Evolutionary conservation across 1,284 basidiomycete genomes (phyloP), one percentile per base, ranked within the genome.

Genomic region (Tylopilus sp.): DNA sequence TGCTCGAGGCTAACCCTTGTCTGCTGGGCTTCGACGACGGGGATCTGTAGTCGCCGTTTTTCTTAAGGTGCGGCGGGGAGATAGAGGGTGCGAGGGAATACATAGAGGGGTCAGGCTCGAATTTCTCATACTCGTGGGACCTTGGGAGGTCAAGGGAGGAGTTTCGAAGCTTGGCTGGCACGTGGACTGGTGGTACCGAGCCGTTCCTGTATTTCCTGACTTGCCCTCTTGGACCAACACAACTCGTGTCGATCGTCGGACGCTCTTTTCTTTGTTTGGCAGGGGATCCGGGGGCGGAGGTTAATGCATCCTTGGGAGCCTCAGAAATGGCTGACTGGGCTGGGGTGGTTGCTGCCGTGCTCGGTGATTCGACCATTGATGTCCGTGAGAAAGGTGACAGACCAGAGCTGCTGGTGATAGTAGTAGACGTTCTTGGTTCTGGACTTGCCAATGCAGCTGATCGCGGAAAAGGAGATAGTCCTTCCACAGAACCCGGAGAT

Each of bases 181-280:
- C 57, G 42, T 65, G 53, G 41, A 63, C 63, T 5, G 61, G 61
- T 52, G 61, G 61, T 16, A 63, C 61, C 11, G 61, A 62, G 28
- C 60, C 60, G 44, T 62, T 62, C 48, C 60, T 65, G 48, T 63
- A 67, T 23, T 65, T 67, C 49, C 6, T 64, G 26, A 63, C 64
- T 29, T 65, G 61, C 21, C 61, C 61, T 53, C 61, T 53, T 33
- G 61, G 61, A 23, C 61, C 61, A 51, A 62, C 64, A 42, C 60
- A 64, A 53, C 61, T 63, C 44, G 61, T 63, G 47, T 63, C 61
- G 44, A 63, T 63, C 51, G 65, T 63, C 31, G 61, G 61, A 31
- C 65, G 64, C 38, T 63, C 63, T 38, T 66, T 63, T 39, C 61
- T 55, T 38, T 59, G 64, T 48, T 47, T 67, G 40, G 52, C 6